A percentile compares a stretch with the other conserved stretches of the same genome.
phyloP scores from a whole-genome alignment of 164 flowering plant species.

The Aristolochia fimbriata region DNA sequence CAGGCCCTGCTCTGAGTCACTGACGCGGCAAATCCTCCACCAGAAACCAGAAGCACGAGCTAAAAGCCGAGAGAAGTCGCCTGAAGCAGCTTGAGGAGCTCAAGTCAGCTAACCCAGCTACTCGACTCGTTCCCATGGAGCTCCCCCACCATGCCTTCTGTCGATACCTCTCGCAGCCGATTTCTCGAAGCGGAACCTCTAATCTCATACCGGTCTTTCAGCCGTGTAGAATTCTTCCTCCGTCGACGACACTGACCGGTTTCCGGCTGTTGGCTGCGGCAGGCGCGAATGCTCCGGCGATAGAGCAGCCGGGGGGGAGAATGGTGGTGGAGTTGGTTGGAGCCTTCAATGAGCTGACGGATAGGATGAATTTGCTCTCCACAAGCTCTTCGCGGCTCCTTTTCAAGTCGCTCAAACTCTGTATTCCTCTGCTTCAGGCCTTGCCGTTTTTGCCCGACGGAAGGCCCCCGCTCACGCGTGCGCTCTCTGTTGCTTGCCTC shows the following conservation, averaged over 20 bases:
- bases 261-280: slow-evolving; percentile 7
- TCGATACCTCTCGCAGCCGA: slow-evolving; percentile 6
- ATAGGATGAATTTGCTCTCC: slow-evolving; percentile 51
- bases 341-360: slow-evolving; percentile 74
- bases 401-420: slow-evolving; percentile 73
- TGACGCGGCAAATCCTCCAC: slow-evolving; percentile 2
- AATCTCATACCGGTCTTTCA: not conserved
- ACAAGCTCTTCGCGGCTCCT: slow-evolving; percentile 57
- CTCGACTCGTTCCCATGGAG: slow-evolving; percentile 12
- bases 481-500: slow-evolving; percentile 54
- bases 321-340: slow-evolving; percentile 88
- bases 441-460: slow-evolving; percentile 59
- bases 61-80: too few species aligned
- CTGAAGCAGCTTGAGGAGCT: too few species aligned
- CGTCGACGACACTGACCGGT: slow-evolving; percentile 2
- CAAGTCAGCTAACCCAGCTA: not conserved
- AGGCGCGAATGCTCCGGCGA: slow-evolving; percentile 4
- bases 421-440: slow-evolving; percentile 63
- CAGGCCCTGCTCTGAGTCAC: not conserved
- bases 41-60: not conserved
- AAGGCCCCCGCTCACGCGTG: slow-evolving; percentile 64
- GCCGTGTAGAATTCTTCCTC: not conserved
- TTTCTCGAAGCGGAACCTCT: not conserved
- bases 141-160: slow-evolving; percentile 2
- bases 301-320: slow-evolving; percentile 66